Conservation (phyloP, 192 early-diverging fungal genomes). For the Linnemannia elongata region DNA sequence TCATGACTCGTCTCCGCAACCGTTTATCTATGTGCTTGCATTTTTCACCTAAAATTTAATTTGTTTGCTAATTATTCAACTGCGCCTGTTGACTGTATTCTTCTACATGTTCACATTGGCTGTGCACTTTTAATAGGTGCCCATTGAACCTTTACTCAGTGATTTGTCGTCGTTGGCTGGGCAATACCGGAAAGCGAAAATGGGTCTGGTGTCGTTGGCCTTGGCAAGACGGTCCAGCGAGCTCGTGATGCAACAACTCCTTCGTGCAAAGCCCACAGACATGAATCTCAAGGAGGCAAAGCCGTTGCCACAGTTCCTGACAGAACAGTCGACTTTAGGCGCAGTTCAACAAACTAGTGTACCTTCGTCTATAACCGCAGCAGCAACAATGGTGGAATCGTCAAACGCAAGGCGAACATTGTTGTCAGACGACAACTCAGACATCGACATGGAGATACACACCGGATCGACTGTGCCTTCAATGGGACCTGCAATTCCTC, state of each 20-base stretch:
- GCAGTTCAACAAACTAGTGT: not conserved
- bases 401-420: not conserved
- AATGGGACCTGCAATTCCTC: not conserved
- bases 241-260: conserved; percentile 25
- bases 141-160: conserved; percentile 1
- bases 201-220: conserved; percentile 9
- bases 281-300: conserved; percentile 15
- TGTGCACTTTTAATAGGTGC: conserved; percentile 6
- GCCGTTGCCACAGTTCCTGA: conserved; percentile 26
- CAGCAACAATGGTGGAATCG: not conserved
- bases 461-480: not conserved
- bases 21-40: too few relatives aligned
- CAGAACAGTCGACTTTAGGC: not conserved
- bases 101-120: not conserved
- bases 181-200: conserved; percentile 27
- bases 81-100: not conserved
- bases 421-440: not conserved
- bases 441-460: not conserved
- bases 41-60: not conserved
- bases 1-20: too few relatives aligned
- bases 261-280: not conserved
- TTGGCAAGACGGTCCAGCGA: conserved; percentile 25
- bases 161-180: not conserved
- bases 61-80: not conserved
- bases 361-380: not conserved